phyloP scores from a whole-genome alignment of 2,329 filamentous ascomycete species.

The Fusarium devonianum region DNA sequence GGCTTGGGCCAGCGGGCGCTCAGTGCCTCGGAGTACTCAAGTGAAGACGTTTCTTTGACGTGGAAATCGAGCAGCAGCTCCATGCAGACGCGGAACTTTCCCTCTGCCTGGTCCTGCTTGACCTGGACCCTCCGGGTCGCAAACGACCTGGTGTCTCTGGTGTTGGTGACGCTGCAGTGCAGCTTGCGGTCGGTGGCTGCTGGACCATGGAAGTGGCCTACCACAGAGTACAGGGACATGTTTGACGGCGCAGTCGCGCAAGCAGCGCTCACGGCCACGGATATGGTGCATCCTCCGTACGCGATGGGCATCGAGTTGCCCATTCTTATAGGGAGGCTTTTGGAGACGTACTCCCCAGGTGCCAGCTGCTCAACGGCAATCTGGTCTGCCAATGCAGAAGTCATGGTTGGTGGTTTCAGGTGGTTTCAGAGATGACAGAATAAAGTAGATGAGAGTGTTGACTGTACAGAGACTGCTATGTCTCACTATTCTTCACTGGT shows the following conservation, averaged over 20 bases:
- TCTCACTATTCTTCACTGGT: too few species aligned
- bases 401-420: slow-evolving; percentile 14
- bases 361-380: slow-evolving; percentile 34
- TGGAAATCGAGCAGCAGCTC: slow-evolving; percentile 58
- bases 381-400: slow-evolving; percentile 24
- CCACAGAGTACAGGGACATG: slow-evolving; percentile 54
- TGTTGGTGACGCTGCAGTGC: slow-evolving; percentile 45
- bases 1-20: slow-evolving; percentile 41
- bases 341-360: slow-evolving; percentile 39
- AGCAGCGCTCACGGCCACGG: slow-evolving; percentile 52
- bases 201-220: slow-evolving; percentile 57
- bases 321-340: slow-evolving; percentile 40
- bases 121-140: slow-evolving; percentile 56
- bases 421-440: background rate
- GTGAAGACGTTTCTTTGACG: slow-evolving; percentile 45
- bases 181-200: slow-evolving; percentile 51
- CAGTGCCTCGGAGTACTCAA: slow-evolving; percentile 51
- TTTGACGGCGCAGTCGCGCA: slow-evolving; percentile 46
- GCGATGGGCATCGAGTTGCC: slow-evolving; percentile 48
- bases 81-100: slow-evolving; percentile 49
- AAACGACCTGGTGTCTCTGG: slow-evolving; percentile 56
- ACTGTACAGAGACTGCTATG: too few species aligned
- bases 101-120: slow-evolving; percentile 50
- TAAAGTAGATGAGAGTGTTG: too few species aligned
- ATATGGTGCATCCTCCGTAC: slow-evolving; percentile 55